phyloP scores from a whole-genome alignment of 257 asterid species.

The Penstemon eatonii region DNA sequence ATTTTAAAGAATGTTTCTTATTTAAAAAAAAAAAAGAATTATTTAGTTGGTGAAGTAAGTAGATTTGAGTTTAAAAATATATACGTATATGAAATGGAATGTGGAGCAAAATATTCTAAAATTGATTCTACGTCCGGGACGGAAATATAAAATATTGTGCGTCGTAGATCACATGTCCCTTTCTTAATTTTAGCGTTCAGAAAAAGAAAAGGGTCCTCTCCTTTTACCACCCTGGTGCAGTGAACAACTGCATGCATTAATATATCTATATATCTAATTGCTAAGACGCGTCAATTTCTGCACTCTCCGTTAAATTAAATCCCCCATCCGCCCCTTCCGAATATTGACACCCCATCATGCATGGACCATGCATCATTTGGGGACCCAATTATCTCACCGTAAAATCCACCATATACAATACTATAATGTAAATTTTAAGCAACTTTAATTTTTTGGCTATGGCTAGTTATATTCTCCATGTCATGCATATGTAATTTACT shows the following conservation, averaged over 20 bases:
- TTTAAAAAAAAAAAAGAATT: too few relatives aligned
- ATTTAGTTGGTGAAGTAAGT: too few relatives aligned
- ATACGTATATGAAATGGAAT: too few relatives aligned
- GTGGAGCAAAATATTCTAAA: too few relatives aligned
- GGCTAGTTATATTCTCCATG: too few relatives aligned
- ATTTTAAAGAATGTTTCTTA: too few relatives aligned
- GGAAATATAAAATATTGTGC: too few relatives aligned
- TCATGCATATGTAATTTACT: too few relatives aligned
- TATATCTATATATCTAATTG: neutral
- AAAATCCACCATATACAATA: neutral
- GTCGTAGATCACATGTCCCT: neutral
- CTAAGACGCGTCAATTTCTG: neutral
- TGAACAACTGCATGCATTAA: neutral
- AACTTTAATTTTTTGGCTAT: too few relatives aligned
- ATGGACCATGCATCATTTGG: neutral
- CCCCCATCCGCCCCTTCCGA: constrained; percentile 10
- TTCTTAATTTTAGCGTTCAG: neutral
- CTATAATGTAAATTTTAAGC: too few relatives aligned
- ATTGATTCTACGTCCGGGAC: too few relatives aligned
- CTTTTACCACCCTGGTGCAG: neutral
- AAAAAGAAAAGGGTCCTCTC: neutral
- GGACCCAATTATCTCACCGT: neutral
- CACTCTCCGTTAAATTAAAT: neutral
- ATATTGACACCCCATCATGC: constrained; percentile 10
- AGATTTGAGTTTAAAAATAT: too few relatives aligned